Evolutionary conservation across 2,329 filamentous ascomycete species (phyloP), one percentile per base, ranked within the genome.

Genomic region (Zelopaecilomyces penicillatus): DNA sequence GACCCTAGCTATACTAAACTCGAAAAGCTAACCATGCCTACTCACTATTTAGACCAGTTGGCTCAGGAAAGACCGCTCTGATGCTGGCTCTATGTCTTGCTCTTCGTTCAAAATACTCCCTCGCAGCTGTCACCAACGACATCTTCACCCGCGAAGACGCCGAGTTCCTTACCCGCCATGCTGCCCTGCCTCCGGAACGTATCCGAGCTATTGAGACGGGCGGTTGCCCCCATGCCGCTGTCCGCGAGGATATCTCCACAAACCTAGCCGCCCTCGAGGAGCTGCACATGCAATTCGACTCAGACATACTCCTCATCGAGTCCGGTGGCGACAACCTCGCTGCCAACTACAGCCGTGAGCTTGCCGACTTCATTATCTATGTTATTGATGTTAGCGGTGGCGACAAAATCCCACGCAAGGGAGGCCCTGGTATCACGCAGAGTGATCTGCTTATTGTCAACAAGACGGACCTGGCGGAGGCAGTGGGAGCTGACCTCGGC

Each of bases 111-210:
- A 73, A 78, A 44, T 90, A 87, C 77, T 88, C 83, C 61, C 85
- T 98, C 58, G 93, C 93, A 1, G 93, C 89, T 48, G 91, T 98
- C 26, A 98, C 93, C 41, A 97, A 97, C 75, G 91, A 97, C 74
- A 97, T 97, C 74, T 97, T 97, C 75, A 97, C 91, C 26, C 85
- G 85, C 52, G 93, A 98, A 70, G 93, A 98, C 73, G 90, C 90
- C 71, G 93, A 97, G 67, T 98, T 98, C 71, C 82, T 98, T 28
- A 95, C 88, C 47, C 82, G 82, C 46, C 77, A 96, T 75, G 76
- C 79, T 52, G 93, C 93, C 5, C 82, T 97, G 0, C 85, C 90
- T 0, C 76, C 90, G 5, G 66, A 76, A 29, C 87, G 91, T 48
- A 97, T 97, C 70, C 81, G 85, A 49, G 93, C 93, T 60, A 97